phyloP scores from a whole-genome alignment of 2,329 filamentous ascomycete species.

The Neofusicoccum umdonicola region DNA sequence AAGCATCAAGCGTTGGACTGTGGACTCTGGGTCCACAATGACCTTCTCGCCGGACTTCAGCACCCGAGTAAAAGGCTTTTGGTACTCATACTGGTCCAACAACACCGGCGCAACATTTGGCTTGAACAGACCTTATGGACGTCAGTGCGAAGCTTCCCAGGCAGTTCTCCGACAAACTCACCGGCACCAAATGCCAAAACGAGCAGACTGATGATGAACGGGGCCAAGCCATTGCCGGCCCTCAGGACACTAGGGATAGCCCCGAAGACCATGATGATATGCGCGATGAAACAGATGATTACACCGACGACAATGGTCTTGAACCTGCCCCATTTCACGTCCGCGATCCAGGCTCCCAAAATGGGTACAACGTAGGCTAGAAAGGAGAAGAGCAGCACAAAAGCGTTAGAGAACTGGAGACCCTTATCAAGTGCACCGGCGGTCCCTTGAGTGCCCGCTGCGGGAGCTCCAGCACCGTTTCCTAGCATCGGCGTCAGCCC shows the following conservation, averaged over 20 bases:
- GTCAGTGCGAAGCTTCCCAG: constrained; percentile 26
- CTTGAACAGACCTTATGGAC: constrained; percentile 33
- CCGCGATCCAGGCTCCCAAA: constrained; percentile 42
- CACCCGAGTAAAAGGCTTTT: constrained; percentile 42
- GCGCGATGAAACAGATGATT: constrained; percentile 38
- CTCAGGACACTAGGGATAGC: constrained; percentile 43
- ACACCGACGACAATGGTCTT: constrained; percentile 41
- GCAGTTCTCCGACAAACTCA: constrained; percentile 28
- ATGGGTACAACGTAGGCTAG: constrained; percentile 59
- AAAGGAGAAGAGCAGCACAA: constrained; percentile 56
- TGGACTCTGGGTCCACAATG: constrained; percentile 48
- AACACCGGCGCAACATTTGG: constrained; percentile 44
- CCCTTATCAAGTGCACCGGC: constrained; percentile 61
- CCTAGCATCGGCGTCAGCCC: background rate
- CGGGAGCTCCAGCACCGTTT: constrained; percentile 29
- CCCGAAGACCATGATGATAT: constrained; percentile 34
- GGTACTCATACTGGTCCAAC: constrained; percentile 45
- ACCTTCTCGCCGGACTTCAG: constrained; percentile 46
- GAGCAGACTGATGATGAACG: constrained; percentile 41
- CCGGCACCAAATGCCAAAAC: constrained; percentile 39
- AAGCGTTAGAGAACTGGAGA: constrained; percentile 52
- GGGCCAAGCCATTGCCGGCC: constrained; percentile 34
- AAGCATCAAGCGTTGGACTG: constrained; percentile 37
- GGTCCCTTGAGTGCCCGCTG: constrained; percentile 30
- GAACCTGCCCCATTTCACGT: constrained; percentile 43